A percentile compares a stretch with the other conserved stretches of the same genome.
phyloP scores from a whole-genome alignment of 1,284 basidiomycete genomes.

The Grifola frondosa region DNA sequence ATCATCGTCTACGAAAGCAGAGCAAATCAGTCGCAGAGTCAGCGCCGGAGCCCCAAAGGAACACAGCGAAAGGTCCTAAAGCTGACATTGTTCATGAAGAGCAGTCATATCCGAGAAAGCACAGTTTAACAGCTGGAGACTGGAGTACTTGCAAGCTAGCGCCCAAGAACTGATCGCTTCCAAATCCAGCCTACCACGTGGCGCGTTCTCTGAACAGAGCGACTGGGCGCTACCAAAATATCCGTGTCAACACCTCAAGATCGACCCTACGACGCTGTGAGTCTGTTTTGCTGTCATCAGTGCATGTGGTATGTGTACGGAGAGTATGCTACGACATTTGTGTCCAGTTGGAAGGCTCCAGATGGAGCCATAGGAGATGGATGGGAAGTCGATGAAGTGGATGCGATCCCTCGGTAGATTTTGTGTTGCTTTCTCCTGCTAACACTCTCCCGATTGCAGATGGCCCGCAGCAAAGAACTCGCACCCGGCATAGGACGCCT shows the following conservation, averaged over 20 bases:
- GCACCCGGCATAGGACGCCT: slow-evolving; percentile 83
- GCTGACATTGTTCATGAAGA: slow-evolving; percentile 8
- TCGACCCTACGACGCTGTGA: slow-evolving; percentile 28
- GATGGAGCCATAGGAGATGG: slow-evolving; percentile 29
- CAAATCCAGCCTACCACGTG: too few relatives aligned
- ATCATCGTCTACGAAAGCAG: slow-evolving; percentile 40
- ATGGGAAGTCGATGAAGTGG: slow-evolving; percentile 33
- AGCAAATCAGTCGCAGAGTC: background rate
- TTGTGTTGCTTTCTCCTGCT: slow-evolving; percentile 11
- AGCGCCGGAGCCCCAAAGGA: background rate
- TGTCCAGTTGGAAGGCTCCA: too few relatives aligned
- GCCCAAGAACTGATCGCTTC: too few relatives aligned
- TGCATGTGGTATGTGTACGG: slow-evolving; percentile 21
- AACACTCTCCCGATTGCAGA: slow-evolving; percentile 46
- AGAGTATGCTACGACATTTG: slow-evolving; percentile 11
- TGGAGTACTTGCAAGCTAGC: too few relatives aligned
- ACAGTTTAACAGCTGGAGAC: too few relatives aligned
- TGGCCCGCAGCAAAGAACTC: slow-evolving; percentile 92
- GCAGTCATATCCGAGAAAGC: slow-evolving; percentile 7
- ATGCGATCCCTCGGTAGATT: slow-evolving; percentile 28
- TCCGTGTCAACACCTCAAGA: slow-evolving; percentile 41
- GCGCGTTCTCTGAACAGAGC: too few relatives aligned
- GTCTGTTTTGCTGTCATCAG: slow-evolving; percentile 29
- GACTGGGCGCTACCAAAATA: slow-evolving; percentile 23
- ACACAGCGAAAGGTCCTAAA: too few relatives aligned